Percentiles rank a stretch among this genome's conserved stretches.
Evolutionary conservation across 768 basidiomycete genomes (phyloP).

Genomic region (Candolleomyces aberdarensis): DNA sequence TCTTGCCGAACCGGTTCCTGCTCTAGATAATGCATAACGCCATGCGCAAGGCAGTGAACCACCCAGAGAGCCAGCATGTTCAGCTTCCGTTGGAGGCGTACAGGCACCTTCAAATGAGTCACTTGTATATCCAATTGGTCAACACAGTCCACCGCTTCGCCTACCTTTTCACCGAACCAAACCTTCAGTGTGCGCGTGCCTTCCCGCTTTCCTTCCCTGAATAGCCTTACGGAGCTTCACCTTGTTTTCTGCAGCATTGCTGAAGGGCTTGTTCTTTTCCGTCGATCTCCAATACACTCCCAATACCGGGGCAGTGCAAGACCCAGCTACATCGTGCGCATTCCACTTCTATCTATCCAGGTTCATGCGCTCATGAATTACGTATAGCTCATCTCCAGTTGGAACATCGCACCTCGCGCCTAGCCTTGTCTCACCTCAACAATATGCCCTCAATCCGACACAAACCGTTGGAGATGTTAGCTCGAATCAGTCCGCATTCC

Average conservation of each 20-base stretch:
- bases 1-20: background rate
- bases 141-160: constrained; percentile 25
- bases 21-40: constrained; percentile 36
- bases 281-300: constrained; percentile 2
- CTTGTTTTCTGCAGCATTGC: background rate
- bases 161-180: constrained; percentile 30
- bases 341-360: background rate
- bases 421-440: background rate
- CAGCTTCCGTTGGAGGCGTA: constrained; percentile 30
- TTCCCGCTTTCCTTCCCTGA: background rate
- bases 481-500: too few relatives aligned
- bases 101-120: constrained; percentile 28
- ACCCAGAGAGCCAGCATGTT: constrained; percentile 13
- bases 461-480: background rate
- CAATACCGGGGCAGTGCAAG: background rate
- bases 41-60: constrained; percentile 26
- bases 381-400: background rate
- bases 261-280: constrained; percentile 7
- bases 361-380: background rate
- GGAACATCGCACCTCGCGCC: background rate
- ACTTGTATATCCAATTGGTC: constrained; percentile 33
- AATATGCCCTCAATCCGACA: background rate
- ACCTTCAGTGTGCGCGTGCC: constrained; percentile 25
- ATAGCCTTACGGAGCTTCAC: background rate
- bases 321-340: background rate